These are phyloP conservation scores for Cyberlindnera americana DNA, from an alignment of 805 yeast species.

Conservation along the genomic window DNA sequence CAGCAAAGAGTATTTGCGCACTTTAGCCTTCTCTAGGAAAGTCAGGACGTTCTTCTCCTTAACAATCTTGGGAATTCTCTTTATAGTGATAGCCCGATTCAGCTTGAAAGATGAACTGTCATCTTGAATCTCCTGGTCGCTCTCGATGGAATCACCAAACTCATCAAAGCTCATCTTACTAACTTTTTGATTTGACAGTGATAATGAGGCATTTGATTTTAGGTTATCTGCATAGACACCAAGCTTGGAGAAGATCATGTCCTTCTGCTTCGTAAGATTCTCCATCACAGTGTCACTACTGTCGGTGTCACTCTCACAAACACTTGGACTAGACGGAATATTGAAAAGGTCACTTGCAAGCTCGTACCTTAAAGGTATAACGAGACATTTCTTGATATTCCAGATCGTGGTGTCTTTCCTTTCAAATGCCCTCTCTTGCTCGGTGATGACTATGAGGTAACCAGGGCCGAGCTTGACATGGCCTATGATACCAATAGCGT, in stretches of 20 bases:
- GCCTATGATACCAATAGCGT: slow-evolving; percentile 21
- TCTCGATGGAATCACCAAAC: neutral
- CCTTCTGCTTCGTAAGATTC: slow-evolving; percentile 16
- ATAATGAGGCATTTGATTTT: slow-evolving; percentile 24
- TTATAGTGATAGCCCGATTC: slow-evolving; percentile 24
- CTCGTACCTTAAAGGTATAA: slow-evolving; percentile 24
- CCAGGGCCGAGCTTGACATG: slow-evolving; percentile 26
- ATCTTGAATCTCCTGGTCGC: slow-evolving; percentile 2
- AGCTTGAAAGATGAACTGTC: slow-evolving; percentile 19
- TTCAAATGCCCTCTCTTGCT: slow-evolving; percentile 17
- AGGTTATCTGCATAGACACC: slow-evolving; percentile 28
- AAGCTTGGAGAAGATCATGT: slow-evolving; percentile 25
- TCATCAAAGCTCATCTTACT: slow-evolving; percentile 11
- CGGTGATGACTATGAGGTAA: slow-evolving; percentile 18
- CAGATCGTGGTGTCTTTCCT: slow-evolving; percentile 16
- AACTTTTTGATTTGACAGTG: slow-evolving; percentile 17
- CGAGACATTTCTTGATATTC: slow-evolving; percentile 19
- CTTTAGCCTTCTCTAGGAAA: slow-evolving; percentile 15
- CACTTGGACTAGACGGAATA: neutral
- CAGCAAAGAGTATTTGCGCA: neutral
- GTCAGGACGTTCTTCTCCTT: slow-evolving; percentile 7
- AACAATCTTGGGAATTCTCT: slow-evolving; percentile 5
- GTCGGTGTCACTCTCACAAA: neutral
- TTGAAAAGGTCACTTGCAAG: slow-evolving; percentile 18
- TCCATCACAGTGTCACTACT: neutral